phyloP scores from a whole-genome alignment of 768 basidiomycete species.

The Suillus subluteus region DNA sequence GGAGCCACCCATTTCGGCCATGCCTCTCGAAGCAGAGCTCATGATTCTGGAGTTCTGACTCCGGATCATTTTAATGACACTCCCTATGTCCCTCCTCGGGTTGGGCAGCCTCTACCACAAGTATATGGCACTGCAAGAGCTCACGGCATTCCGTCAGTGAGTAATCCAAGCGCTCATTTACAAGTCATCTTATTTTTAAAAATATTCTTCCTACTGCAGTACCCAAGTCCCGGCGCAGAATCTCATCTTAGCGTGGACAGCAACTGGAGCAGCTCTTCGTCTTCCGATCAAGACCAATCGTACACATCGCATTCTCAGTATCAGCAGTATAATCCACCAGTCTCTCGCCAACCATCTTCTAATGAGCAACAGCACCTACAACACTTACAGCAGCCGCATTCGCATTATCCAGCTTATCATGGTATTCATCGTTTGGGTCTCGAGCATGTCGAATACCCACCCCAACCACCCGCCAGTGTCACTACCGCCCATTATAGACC shows the following conservation, averaged over 20 bases:
- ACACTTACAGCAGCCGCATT: conserved; percentile 17
- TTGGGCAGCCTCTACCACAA: conserved; percentile 23
- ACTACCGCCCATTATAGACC: conserved; percentile 22
- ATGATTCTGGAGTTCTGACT: conserved; percentile 17
- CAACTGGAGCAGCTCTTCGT: conserved; percentile 31
- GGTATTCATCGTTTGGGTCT: conserved; percentile 26
- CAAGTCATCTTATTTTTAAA: conserved; percentile 4
- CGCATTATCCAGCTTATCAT: conserved; percentile 26
- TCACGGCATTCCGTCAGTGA: conserved; percentile 24
- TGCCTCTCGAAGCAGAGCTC: conserved; percentile 19
- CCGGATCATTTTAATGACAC: conserved; percentile 31
- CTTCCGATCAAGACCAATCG: conserved; percentile 20
- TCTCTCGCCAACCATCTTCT: conserved; percentile 5
- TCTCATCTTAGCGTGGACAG: conserved; percentile 28
- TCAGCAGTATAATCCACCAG: conserved; percentile 16
- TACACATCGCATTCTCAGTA: conserved; percentile 15
- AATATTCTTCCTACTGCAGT: conserved; percentile 16
- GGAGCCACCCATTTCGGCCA: conserved; percentile 21
- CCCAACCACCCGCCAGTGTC: conserved; percentile 15
- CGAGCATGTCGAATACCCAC: conserved; percentile 24
- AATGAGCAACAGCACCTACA: not conserved
- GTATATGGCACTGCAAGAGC: conserved; percentile 5
- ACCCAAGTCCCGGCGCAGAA: conserved; percentile 27
- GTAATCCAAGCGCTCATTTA: not conserved
- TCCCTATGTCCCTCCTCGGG: conserved; percentile 34